Evolutionary conservation across 1,284 basidiomycete genomes (phyloP).

Genomic region (Cerioporus squamosus): DNA sequence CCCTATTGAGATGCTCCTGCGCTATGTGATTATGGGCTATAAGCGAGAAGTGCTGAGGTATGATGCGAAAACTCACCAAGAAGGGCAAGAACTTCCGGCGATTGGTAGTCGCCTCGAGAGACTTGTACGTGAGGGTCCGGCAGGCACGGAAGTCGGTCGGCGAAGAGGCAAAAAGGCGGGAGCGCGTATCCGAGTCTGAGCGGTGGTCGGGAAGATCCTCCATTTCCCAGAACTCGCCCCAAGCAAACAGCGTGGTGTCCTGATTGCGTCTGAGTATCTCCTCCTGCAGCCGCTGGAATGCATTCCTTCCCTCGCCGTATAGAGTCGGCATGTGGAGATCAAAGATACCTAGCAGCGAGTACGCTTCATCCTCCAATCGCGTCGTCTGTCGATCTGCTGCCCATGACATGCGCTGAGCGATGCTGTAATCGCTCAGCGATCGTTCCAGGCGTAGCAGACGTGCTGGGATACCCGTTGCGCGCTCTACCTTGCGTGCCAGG

Average conservation of each 20-base stretch:
- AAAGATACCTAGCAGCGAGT: constrained; percentile 17
- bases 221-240: constrained; percentile 1
- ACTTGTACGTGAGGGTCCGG: too few species aligned
- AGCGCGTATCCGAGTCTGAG: too few species aligned
- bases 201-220: too few species aligned
- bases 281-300: constrained; percentile 15
- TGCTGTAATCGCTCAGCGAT: constrained; percentile 1
- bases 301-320: constrained; percentile 14
- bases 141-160: too few species aligned
- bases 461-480: constrained; percentile 3
- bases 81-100: too few species aligned
- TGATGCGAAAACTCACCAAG: too few species aligned
- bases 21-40: too few species aligned
- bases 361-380: constrained; percentile 14
- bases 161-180: too few species aligned
- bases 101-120: too few species aligned
- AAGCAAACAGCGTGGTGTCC: constrained; percentile 18
- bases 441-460: constrained; percentile 1
- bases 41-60: too few species aligned
- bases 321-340: constrained; percentile 16
- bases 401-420: constrained; percentile 19
- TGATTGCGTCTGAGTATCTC: constrained; percentile 12
- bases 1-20: too few species aligned
- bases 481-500: constrained; percentile 3
- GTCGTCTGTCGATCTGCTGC: constrained; percentile 6